Conservation (phyloP, 495 filamentous ascomycete genomes). For the Penicillium steckii region DNA sequence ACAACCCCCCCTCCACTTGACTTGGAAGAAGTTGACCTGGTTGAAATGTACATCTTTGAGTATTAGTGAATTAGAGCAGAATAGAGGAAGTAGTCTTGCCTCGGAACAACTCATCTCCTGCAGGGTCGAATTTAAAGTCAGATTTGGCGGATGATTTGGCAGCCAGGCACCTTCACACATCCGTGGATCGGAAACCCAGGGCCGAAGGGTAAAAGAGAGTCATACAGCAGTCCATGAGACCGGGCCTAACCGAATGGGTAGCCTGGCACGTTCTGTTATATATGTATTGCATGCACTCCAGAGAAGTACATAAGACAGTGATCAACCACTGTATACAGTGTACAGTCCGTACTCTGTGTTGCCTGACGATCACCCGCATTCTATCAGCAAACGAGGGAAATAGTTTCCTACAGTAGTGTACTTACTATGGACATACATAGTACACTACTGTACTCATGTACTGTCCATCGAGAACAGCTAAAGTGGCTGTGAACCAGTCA, state of each 20-base stretch:
- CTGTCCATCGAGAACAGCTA: too few species aligned
- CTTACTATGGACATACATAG: conserved; percentile 3
- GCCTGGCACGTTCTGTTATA: background rate
- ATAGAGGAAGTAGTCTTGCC: background rate
- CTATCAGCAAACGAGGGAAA: conserved; percentile 4
- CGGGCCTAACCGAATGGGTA: background rate
- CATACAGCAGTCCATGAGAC: too few species aligned
- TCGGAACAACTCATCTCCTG: conserved; percentile 10
- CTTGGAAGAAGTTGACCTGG: too few species aligned
- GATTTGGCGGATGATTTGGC: background rate
- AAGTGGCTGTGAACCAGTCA: background rate
- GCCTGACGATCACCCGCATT: conserved; percentile 34
- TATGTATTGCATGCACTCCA: background rate
- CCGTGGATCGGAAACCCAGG: conserved; percentile 11
- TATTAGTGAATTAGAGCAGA: background rate
- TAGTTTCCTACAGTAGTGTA: conserved; percentile 22
- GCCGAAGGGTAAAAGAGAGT: too few species aligned
- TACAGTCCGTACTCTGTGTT: too few species aligned
- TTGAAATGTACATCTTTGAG: too few species aligned
- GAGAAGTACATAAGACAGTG: too few species aligned
- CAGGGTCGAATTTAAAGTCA: conserved; percentile 20
- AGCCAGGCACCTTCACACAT: conserved; percentile 2
- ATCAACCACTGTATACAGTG: too few species aligned
- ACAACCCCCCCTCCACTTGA: background rate
- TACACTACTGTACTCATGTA: too few species aligned